phyloP scores from a whole-genome alignment of 768 basidiomycete genomes.

The Trametes elegans region DNA sequence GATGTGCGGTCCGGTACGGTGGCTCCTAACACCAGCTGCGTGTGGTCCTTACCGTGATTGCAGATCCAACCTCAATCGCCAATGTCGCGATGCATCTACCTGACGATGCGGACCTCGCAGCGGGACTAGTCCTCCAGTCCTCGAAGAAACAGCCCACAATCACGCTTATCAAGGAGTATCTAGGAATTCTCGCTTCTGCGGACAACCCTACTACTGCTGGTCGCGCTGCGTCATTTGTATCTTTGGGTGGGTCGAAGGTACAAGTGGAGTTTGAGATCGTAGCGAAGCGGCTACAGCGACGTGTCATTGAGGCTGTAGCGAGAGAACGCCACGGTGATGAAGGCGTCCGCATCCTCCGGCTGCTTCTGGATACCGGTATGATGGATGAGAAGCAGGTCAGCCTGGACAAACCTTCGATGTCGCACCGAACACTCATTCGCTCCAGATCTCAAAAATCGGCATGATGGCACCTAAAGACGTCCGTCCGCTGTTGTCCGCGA shows the following conservation, averaged over 20 bases:
- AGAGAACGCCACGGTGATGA: slow-evolving; percentile 81
- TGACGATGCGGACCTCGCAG: slow-evolving; percentile 59
- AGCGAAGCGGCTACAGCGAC: slow-evolving; percentile 60
- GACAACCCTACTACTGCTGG: slow-evolving; percentile 82
- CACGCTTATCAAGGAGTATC: slow-evolving; percentile 71
- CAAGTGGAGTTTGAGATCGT: slow-evolving; percentile 80
- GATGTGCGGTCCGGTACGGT: slow-evolving; percentile 64
- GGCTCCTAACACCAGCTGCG: not conserved
- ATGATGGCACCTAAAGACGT: slow-evolving; percentile 92
- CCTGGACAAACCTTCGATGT: too few relatives aligned
- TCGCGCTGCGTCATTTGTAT: slow-evolving; percentile 67
- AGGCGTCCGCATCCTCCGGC: slow-evolving; percentile 77
- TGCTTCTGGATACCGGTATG: slow-evolving; percentile 81
- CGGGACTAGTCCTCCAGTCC: slow-evolving; percentile 55
- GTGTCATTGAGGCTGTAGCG: slow-evolving; percentile 74
- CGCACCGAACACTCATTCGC: too few relatives aligned
- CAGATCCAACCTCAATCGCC: slow-evolving; percentile 67
- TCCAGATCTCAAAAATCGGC: slow-evolving; percentile 85
- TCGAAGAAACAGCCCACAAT: slow-evolving; percentile 54
- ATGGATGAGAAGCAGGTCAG: slow-evolving; percentile 91
- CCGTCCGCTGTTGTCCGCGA: slow-evolving; percentile 71
- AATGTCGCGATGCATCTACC: slow-evolving; percentile 62
- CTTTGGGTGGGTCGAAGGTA: slow-evolving; percentile 66
- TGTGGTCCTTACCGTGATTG: not conserved
- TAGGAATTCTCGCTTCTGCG: slow-evolving; percentile 74